A percentile compares a stretch with the other conserved stretches of the same genome.
phyloP scores from a whole-genome alignment of 2,329 filamentous ascomycete species.

The Neofusicoccum umdonicola region DNA sequence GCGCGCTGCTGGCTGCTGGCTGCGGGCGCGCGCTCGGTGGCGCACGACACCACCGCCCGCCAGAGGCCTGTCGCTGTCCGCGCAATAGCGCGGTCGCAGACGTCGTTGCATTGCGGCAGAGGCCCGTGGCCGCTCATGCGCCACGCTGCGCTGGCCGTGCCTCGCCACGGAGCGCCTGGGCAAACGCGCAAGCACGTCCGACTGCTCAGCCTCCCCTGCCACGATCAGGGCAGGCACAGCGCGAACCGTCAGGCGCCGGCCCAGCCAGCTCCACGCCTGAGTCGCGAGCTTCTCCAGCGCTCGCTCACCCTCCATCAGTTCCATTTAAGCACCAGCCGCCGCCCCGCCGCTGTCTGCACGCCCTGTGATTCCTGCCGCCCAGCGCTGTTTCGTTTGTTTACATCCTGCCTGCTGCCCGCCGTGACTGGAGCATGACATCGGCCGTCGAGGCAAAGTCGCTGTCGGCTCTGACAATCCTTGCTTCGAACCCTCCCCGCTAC shows the following conservation, averaged over 20 bases:
- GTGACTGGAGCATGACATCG: constrained; percentile 19
- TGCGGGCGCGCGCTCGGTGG: neutral
- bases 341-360: neutral
- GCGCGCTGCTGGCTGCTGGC: neutral
- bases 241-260: neutral
- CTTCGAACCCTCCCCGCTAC: constrained; percentile 82
- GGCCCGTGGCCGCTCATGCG: constrained; percentile 5
- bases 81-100: neutral
- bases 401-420: neutral
- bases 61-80: neutral
- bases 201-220: constrained; percentile 18
- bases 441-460: constrained; percentile 79
- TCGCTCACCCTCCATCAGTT: neutral
- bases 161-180: neutral
- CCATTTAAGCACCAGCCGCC: neutral
- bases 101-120: neutral
- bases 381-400: neutral
- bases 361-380: neutral
- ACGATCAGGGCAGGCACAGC: constrained; percentile 7
- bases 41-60: constrained; percentile 2
- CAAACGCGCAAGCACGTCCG: constrained; percentile 8
- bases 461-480: constrained; percentile 73
- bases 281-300: neutral
- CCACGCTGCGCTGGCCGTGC: neutral
- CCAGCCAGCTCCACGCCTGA: neutral